Evolutionary conservation across 306 rosid species (phyloP).

Genomic region (Chamaecrista fasciculata): DNA sequence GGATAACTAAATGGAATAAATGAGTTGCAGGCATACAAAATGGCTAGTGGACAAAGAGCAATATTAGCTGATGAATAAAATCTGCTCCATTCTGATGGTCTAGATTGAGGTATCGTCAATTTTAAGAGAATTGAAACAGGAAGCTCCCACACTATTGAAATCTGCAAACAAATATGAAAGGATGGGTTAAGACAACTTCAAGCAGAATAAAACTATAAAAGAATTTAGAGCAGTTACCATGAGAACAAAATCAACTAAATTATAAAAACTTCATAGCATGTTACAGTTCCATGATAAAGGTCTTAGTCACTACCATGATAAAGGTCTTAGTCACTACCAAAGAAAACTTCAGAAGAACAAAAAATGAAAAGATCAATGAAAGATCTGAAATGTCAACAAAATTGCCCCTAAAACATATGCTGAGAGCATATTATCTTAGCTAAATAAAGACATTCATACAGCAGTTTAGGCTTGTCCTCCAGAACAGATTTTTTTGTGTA

Average conservation of each 20-base stretch:
- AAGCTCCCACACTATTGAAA: conserved; percentile 63
- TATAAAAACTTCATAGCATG: neutral
- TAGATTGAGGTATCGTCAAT: conserved; percentile 79
- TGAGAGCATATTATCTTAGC: neutral
- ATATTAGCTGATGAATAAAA: conserved; percentile 79
- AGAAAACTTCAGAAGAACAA: neutral
- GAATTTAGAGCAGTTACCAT: neutral
- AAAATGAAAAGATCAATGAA: neutral
- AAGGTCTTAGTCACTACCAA: no score
- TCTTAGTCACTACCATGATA: neutral
- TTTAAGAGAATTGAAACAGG: conserved; percentile 68
- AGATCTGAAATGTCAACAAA: neutral
- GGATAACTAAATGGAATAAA: conserved; percentile 70
- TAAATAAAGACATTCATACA: neutral
- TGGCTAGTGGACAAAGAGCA: conserved; percentile 73
- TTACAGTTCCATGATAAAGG: neutral
- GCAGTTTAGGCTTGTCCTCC: neutral
- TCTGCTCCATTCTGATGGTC: conserved; percentile 84
- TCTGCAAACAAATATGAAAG: conserved; percentile 40
- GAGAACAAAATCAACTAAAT: neutral
- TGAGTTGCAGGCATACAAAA: conserved; percentile 74
- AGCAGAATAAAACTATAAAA: conserved; percentile 19
- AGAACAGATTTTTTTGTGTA: neutral
- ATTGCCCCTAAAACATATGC: neutral
- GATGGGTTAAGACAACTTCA: conserved; percentile 28